A percentile compares a stretch with the other conserved stretches of the same genome.
phyloP scores from a whole-genome alignment of 2,329 filamentous ascomycete genomes.

The Fusarium sp. region DNA sequence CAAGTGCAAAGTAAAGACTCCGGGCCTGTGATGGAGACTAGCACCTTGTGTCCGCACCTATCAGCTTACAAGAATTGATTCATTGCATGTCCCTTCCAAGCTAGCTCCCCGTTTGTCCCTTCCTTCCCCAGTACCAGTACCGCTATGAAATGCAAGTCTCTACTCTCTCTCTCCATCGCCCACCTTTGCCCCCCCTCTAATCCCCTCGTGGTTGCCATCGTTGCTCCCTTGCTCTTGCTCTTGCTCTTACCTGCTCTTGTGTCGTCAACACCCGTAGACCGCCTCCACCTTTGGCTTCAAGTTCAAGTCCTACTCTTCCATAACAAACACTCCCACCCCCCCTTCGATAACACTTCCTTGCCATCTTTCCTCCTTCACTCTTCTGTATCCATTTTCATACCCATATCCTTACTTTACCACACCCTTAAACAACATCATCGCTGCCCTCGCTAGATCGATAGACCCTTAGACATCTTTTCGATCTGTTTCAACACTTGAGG shows the following conservation, averaged over 20 bases:
- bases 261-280: constrained; percentile 49
- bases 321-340: constrained; percentile 43
- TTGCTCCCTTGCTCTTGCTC: constrained; percentile 41
- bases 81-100: constrained; percentile 40
- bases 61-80: constrained; percentile 47
- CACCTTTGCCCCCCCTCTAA: constrained; percentile 42
- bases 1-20: constrained; percentile 20
- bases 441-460: constrained; percentile 36
- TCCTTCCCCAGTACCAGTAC: constrained; percentile 45
- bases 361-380: constrained; percentile 29
- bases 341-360: constrained; percentile 36
- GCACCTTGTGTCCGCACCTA: constrained; percentile 28
- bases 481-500: constrained; percentile 34
- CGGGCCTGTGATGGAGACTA: constrained; percentile 30
- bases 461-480: constrained; percentile 33
- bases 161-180: constrained; percentile 29
- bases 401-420: constrained; percentile 13
- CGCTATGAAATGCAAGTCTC: background rate
- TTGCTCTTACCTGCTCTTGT: constrained; percentile 22
- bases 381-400: constrained; percentile 3
- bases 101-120: constrained; percentile 41
- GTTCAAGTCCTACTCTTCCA: constrained; percentile 33
- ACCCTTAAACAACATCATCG: constrained; percentile 26
- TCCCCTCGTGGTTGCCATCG: constrained; percentile 31
- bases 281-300: constrained; percentile 44